phyloP scores from a whole-genome alignment of 768 basidiomycete genomes.

The Calvatia gigantea region DNA sequence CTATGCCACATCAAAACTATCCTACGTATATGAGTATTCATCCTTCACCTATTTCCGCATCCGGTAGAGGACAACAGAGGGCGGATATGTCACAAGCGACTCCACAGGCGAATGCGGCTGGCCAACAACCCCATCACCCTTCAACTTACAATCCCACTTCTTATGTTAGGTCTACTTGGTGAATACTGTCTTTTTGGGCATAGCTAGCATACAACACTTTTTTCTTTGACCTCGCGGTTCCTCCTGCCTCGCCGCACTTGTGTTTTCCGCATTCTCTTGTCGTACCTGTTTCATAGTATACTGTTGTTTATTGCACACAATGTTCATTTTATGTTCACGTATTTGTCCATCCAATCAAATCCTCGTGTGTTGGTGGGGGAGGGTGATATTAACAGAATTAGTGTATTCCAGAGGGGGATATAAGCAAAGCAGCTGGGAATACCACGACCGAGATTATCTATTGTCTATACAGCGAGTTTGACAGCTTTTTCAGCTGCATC shows the following conservation, averaged over 20 bases:
- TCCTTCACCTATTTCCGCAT: conserved; percentile 16
- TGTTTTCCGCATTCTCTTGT: conserved; percentile 23
- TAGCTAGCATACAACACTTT: conserved; percentile 25
- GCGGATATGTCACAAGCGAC: conserved; percentile 34
- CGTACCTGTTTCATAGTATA: conserved; percentile 35
- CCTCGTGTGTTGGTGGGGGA: not conserved
- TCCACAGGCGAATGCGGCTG: conserved; percentile 36
- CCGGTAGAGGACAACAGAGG: conserved; percentile 47
- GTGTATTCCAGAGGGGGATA: not conserved
- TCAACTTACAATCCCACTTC: conserved; percentile 21
- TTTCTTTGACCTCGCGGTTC: conserved; percentile 30
- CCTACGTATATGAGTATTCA: conserved; percentile 34
- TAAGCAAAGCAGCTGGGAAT: not conserved
- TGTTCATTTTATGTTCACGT: conserved; percentile 16
- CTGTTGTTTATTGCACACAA: conserved; percentile 27
- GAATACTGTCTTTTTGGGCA: conserved; percentile 23
- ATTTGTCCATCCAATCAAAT: conserved; percentile 1
- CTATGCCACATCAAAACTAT: conserved; percentile 38
- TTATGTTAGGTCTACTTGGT: conserved; percentile 51
- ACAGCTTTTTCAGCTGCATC: conserved; percentile 85
- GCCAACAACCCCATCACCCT: conserved; percentile 10
- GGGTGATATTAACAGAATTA: conserved; percentile 15
- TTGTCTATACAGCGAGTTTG: conserved; percentile 53
- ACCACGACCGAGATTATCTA: conserved; percentile 13
- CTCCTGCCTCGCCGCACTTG: conserved; percentile 18